These are phyloP conservation scores for Gyrodon lividus DNA, from an alignment of 768 basidiomycete genomes.

Conservation along the genomic window DNA sequence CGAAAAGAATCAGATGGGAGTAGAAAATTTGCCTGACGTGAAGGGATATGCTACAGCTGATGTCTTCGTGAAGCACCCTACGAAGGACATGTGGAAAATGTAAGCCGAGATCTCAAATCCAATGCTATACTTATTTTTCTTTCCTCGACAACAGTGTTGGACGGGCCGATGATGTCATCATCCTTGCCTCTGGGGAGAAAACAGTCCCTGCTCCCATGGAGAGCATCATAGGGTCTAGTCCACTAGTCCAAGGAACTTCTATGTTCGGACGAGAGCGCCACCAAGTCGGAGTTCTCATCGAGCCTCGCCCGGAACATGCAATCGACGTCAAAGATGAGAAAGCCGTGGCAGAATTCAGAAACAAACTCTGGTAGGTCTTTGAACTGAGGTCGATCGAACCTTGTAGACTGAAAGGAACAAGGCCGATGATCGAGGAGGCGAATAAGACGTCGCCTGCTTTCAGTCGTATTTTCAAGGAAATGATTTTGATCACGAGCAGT, in stretches of 20 bases:
- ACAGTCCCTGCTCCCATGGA: conserved; percentile 31
- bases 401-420: conserved; percentile 7
- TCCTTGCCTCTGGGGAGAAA: conserved; percentile 21
- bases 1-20: background rate
- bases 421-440: conserved; percentile 44
- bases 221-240: conserved; percentile 21
- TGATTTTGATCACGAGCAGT: conserved; percentile 46
- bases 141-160: conserved; percentile 13
- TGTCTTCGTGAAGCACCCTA: conserved; percentile 44
- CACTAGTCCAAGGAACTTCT: conserved; percentile 21
- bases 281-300: conserved; percentile 33
- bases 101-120: conserved; percentile 15
- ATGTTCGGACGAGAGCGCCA: conserved; percentile 37
- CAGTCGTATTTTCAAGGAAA: conserved; percentile 49
- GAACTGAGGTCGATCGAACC: no score
- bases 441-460: conserved; percentile 41
- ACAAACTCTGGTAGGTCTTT: conserved; percentile 25
- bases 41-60: conserved; percentile 40
- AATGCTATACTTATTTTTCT: conserved; percentile 25
- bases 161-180: conserved; percentile 38
- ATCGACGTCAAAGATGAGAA: conserved; percentile 24
- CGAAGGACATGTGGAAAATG: conserved; percentile 43
- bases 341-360: conserved; percentile 29
- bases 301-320: conserved; percentile 15
- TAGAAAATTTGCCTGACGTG: conserved; percentile 32